Conservation (phyloP, 2,329 filamentous ascomycete genomes). For the Ophiostoma australiae region DNA sequence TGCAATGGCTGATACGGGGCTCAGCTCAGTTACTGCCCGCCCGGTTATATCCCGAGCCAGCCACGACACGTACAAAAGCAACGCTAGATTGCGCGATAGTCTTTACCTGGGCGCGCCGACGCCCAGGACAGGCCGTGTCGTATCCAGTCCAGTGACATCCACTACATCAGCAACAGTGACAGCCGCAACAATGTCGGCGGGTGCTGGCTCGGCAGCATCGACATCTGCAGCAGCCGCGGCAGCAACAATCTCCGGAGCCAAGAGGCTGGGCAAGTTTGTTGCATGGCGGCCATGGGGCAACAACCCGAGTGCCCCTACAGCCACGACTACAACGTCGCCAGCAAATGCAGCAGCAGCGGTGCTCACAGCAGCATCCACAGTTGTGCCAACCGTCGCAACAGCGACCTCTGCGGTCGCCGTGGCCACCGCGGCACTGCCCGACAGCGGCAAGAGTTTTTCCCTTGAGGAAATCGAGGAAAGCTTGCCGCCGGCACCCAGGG, state of each 20-base stretch:
- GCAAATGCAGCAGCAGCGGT: neutral
- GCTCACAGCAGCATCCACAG: neutral
- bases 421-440: neutral
- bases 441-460: neutral
- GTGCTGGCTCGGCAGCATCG: constrained; percentile 24
- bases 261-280: constrained; percentile 31
- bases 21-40: constrained; percentile 55
- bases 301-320: constrained; percentile 25
- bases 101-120: constrained; percentile 37
- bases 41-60: constrained; percentile 48
- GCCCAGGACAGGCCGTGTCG: constrained; percentile 28
- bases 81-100: constrained; percentile 55
- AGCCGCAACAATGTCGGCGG: neutral
- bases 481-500: neutral
- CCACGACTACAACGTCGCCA: neutral
- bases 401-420: neutral
- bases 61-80: constrained; percentile 45
- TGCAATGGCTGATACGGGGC: constrained; percentile 50
- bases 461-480: neutral
- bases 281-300: constrained; percentile 42
- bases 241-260: neutral
- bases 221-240: neutral
- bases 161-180: neutral
- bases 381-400: neutral
- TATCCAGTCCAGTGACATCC: constrained; percentile 29